Evolutionary conservation across 2,329 filamentous ascomycete species (phyloP), one percentile per base, ranked within the genome.

Genomic region (Scedosporium apiospermum): DNA sequence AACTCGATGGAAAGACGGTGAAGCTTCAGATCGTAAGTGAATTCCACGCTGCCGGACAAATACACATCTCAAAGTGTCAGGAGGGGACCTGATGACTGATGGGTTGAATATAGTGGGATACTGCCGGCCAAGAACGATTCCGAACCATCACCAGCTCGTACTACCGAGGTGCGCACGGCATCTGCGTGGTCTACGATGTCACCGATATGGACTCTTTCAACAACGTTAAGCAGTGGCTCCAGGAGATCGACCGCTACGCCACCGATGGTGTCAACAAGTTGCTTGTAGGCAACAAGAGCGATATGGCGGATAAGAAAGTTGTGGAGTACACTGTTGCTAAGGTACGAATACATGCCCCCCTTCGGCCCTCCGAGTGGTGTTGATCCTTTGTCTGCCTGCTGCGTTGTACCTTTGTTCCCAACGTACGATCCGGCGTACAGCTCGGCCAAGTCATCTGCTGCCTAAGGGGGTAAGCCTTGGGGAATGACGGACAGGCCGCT

Each of bases 131-230:
- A 81, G 95, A 99, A 81, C 92, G 95, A 73, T 99, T 99, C 91
- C 89, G 95, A 77, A 99, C 95, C 72, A 99, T 99, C 82, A 99
- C 95, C 66, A 98, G 93, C 51, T 98, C 95, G 65, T 99, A 99
- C 86, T 99, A 99, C 84, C 91, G 95, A 75, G 95, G 95, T 73
- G 95, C 95, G 69, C 95, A 98, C 80, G 95, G 95, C 71, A 99
- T 99, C 80, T 99, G 95, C 80, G 93, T 99, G 70, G 95, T 99
- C 76, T 99, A 98, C 85, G 95, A 99, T 88, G 95, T 99, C 74
- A 99, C 95, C 69, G 95, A 99, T 77, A 97, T 98, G 93, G 95
- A 98, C 78, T 96, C 91, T 34, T 99, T 99, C 91, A 98, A 99
- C 88, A 99, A 98, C 82, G 95, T 99, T 72, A 98, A 99, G 90